These are phyloP conservation scores for Epichloe sibirici DNA, from an alignment of 2,329 filamentous ascomycete genomes.

Conservation along the genomic window DNA sequence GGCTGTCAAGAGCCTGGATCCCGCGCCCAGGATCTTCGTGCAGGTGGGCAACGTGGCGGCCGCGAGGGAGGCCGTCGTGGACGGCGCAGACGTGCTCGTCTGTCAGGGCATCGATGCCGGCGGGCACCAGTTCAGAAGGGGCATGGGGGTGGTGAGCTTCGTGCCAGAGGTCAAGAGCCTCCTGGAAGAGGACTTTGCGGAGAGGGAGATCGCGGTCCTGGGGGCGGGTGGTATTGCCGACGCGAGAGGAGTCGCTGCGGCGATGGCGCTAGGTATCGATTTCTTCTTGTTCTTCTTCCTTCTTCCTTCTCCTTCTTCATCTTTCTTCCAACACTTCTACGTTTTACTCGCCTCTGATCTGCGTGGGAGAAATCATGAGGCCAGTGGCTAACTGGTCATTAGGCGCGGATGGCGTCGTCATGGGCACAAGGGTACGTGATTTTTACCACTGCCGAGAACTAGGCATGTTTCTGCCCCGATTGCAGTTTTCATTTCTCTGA, in stretches of 20 bases:
- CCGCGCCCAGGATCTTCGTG: slow-evolving; percentile 39
- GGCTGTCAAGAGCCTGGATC: slow-evolving; percentile 17
- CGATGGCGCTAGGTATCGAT: slow-evolving; percentile 38
- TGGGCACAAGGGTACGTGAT: slow-evolving; percentile 29
- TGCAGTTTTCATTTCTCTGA: not conserved
- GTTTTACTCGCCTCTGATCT: too few relatives aligned
- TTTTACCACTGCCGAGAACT: not conserved
- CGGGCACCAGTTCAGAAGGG: slow-evolving; percentile 45
- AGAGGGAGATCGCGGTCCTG: slow-evolving; percentile 28
- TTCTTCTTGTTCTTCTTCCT: not conserved
- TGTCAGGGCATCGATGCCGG: slow-evolving; percentile 53
- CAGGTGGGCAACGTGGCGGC: slow-evolving; percentile 49
- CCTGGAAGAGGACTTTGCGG: slow-evolving; percentile 25
- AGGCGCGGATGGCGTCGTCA: slow-evolving; percentile 30
- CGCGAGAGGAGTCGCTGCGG: slow-evolving; percentile 41
- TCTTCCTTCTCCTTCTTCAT: too few relatives aligned
- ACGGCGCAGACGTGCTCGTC: slow-evolving; percentile 45
- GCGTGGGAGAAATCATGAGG: too few relatives aligned
- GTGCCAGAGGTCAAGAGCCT: slow-evolving; percentile 44
- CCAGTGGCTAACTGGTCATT: not conserved
- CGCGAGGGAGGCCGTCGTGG: slow-evolving; percentile 34
- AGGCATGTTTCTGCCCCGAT: not conserved
- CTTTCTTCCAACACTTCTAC: too few relatives aligned
- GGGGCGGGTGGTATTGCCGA: slow-evolving; percentile 50
- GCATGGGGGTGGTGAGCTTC: slow-evolving; percentile 41